Percentiles rank a stretch among this genome's conserved stretches.
phyloP scores from a whole-genome alignment of 495 filamentous ascomycete species.

The Hyphodiscus hymeniophilus region DNA sequence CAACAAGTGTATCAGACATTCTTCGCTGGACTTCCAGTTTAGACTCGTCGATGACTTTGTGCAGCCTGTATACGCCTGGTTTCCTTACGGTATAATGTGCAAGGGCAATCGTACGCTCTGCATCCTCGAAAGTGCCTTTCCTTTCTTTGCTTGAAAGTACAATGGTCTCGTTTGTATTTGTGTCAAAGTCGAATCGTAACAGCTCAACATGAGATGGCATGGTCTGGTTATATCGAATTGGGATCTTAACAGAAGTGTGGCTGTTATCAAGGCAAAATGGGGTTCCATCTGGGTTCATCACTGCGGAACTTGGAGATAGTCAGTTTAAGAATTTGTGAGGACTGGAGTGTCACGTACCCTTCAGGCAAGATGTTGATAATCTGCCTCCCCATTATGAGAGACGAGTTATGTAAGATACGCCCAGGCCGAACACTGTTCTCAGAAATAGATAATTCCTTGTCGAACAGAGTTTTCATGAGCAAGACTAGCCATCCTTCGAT shows the following conservation, averaged over 20 bases:
- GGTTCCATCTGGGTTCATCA: constrained; percentile 68
- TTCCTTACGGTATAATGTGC: constrained; percentile 61
- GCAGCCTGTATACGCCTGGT: constrained; percentile 76
- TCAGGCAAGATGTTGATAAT: constrained; percentile 96
- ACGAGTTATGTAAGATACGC: constrained; percentile 79
- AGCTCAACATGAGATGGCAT: constrained; percentile 80
- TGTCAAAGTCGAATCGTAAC: constrained; percentile 73
- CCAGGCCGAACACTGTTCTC: constrained; percentile 82
- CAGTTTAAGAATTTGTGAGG: background rate
- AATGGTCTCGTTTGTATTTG: constrained; percentile 67
- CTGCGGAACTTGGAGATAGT: constrained; percentile 53
- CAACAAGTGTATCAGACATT: constrained; percentile 68
- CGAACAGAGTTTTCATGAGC: constrained; percentile 68
- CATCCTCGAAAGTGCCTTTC: background rate
- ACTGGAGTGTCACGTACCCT: constrained; percentile 53
- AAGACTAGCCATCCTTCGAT: constrained; percentile 59
- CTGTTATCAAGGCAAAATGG: constrained; percentile 70
- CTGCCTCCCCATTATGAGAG: constrained; percentile 88
- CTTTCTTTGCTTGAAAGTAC: constrained; percentile 58
- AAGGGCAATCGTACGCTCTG: constrained; percentile 8
- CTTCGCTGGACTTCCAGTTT: constrained; percentile 81
- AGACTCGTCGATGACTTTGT: constrained; percentile 81
- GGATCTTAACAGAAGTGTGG: constrained; percentile 54
- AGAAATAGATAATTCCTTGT: constrained; percentile 82
- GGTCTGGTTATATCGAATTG: constrained; percentile 88